Evolutionary conservation across 225 moss, liverwort and hornwort species (phyloP).

Genomic region (Lunularia cruciata): DNA sequence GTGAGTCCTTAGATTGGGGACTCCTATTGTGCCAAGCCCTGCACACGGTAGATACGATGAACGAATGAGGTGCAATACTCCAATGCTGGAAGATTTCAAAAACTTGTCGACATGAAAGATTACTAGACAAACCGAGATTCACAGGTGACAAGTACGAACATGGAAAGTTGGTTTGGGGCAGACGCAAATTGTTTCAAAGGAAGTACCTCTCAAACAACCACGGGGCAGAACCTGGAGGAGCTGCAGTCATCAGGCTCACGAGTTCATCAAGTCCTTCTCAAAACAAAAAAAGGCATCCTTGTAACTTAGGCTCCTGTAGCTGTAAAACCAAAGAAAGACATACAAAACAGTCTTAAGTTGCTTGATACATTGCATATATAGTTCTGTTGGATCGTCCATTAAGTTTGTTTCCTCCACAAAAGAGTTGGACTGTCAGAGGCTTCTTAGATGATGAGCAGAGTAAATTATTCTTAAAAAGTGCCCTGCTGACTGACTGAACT

Average conservation of each 20-base stretch:
- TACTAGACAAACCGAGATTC: no score
- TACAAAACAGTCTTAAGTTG: background rate
- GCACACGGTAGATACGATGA: no score
- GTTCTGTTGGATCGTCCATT: background rate
- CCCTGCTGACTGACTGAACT: no score
- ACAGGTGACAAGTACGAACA: no score
- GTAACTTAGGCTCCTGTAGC: background rate
- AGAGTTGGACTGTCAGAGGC: background rate
- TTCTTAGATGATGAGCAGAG: no score
- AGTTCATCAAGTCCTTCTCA: background rate
- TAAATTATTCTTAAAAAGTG: no score
- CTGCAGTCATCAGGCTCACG: background rate
- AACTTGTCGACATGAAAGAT: background rate
- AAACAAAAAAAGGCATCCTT: background rate
- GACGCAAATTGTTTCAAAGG: background rate
- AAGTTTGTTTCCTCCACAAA: background rate
- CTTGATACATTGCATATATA: background rate
- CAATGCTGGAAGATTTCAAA: background rate
- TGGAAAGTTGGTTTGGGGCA: no score
- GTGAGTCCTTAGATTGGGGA: background rate
- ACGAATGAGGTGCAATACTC: background rate
- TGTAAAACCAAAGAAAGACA: background rate
- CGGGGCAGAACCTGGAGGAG: background rate
- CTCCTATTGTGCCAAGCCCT: background rate
- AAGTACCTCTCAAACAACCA: background rate